phyloP scores from a whole-genome alignment of 2,329 filamentous ascomycete genomes.

The Colletotrichum viniferum region DNA sequence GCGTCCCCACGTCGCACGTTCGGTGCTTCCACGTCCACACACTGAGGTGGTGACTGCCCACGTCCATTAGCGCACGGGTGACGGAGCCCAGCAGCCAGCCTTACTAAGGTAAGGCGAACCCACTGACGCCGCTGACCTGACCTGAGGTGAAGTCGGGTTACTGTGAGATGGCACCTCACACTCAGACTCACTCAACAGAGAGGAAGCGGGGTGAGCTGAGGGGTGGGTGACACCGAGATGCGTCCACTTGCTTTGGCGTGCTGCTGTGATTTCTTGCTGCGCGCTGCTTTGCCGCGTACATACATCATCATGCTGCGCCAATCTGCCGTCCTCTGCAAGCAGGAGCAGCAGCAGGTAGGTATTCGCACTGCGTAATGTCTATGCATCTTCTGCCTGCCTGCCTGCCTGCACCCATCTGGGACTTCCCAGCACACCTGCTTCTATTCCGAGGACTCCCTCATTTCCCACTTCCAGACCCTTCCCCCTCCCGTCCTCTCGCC shows the following conservation, averaged over 20 bases:
- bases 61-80: neutral
- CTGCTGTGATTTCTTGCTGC: neutral
- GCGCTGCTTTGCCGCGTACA: neutral
- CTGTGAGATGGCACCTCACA: neutral
- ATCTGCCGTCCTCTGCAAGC: neutral
- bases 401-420: neutral
- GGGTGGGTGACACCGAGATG: constrained; percentile 4
- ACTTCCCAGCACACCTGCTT: constrained; percentile 1
- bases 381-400: neutral
- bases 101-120: constrained; percentile 6
- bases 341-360: neutral
- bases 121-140: neutral
- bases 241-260: neutral
- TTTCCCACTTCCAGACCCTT: neutral
- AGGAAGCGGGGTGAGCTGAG: neutral
- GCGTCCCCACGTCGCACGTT: neutral
- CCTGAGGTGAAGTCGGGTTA: neutral
- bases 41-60: neutral
- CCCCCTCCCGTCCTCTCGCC: neutral
- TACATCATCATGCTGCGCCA: neutral
- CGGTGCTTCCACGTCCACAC: neutral
- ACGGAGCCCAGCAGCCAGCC: constrained; percentile 2
- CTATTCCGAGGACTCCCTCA: constrained; percentile 10
- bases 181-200: neutral
- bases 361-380: neutral